Base-by-base conservation (phyloP, 163 green algal genomes). In the Scenedesmus sp. region DNA sequence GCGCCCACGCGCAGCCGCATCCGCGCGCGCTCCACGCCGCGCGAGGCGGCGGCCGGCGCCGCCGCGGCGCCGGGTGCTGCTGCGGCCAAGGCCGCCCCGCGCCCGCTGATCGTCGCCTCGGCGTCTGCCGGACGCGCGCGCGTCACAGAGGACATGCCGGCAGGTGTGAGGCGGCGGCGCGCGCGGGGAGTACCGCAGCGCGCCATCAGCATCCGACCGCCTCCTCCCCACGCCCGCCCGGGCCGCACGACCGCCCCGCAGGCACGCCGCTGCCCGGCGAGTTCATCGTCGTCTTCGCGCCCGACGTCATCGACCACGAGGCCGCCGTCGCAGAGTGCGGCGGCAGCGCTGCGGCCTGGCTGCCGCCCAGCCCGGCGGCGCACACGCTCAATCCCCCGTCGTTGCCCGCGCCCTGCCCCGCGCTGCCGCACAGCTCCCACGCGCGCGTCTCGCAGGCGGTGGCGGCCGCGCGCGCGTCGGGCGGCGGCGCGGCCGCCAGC, bases 191-290 rank as follows among this genome's bases (percentile, higher is more conserved):
- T n/a, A n/a, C n/a, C n/a, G n/a, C n/a, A n/a, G n/a, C n/a, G n/a
- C n/a, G n/a, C n/a, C n/a, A n/a, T n/a, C n/a, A n/a, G 13, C 28
- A n/a, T n/a, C 1, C 39, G 56, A 24, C 13, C 26, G 26, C 13
- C 54, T 63, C 28, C 56, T 64, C 56, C 39, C 28, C n/a, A n/a
- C n/a, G n/a, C n/a, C n/a, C n/a, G n/a, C n/a, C n/a, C n/a, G n/a
- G n/a, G n/a, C n/a, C n/a, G n/a, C n/a, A n/a, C n/a, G n/a, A n/a
- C n/a, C n/a, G n/a, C n/a, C 31, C 17, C 20, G 17, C 33, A 76
- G 67, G 67, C 33, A 76, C 67, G 20, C 51, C 36, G 2, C 44
- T 65, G n/a, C 26, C 31, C 60, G 67, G 67, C 33, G 67, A 76
- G 42, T 76, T 56, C 33, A 76, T 76, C 29, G 34, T 76, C 1